phyloP scores from a whole-genome alignment of 2,329 filamentous ascomycete species.

The Colletotrichum orbiculare region DNA sequence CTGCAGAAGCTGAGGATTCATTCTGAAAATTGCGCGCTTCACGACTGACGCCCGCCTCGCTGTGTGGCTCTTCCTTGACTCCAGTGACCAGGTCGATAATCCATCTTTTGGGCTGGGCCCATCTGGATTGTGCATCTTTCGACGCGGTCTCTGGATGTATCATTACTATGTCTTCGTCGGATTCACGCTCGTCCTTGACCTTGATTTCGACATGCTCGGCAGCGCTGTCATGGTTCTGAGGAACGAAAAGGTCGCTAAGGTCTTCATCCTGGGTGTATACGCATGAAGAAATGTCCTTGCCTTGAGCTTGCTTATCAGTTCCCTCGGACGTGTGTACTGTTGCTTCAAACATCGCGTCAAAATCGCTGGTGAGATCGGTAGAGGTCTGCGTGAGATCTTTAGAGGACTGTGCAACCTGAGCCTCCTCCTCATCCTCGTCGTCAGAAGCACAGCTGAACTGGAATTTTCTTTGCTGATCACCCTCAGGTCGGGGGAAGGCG shows the following conservation, averaged over 20 bases:
- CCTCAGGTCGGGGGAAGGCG: no score
- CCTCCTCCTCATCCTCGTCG: neutral
- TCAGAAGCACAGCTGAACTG: neutral
- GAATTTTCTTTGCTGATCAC: neutral
- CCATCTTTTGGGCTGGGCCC: neutral
- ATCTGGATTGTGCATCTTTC: neutral
- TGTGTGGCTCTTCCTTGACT: neutral
- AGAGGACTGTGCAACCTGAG: neutral
- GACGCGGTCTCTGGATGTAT: conserved; percentile 1
- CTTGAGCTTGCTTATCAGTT: no score
- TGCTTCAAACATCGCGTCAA: no score
- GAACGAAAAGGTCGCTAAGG: neutral
- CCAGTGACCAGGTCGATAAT: neutral
- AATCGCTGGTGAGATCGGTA: no score
- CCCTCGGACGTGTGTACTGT: no score
- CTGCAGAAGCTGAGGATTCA: no score
- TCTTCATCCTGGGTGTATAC: neutral
- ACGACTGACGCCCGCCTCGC: no score
- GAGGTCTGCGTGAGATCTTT: no score
- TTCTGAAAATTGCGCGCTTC: no score
- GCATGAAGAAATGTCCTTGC: no score
- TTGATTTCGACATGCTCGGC: no score
- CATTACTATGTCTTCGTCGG: neutral
- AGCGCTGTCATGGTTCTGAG: no score
- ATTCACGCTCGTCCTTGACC: neutral